Evolutionary conservation across 768 basidiomycete species (phyloP).

Genomic region (Daedaleopsis sinensis): DNA sequence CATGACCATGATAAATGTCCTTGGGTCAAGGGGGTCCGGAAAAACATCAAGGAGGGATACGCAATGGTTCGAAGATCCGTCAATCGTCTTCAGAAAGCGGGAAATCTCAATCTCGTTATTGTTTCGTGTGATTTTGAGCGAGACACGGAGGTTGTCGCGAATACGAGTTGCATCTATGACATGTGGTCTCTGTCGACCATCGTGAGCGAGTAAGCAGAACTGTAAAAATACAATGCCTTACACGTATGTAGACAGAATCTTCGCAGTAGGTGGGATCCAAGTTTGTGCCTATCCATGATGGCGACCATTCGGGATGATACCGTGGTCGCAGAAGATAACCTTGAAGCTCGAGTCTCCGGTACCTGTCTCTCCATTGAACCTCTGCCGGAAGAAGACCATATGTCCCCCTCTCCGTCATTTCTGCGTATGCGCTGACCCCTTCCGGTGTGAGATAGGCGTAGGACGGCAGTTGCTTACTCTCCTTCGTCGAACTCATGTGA

Average conservation of each 20-base stretch:
- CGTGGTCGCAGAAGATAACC: slow-evolving; percentile 27
- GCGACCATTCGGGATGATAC: slow-evolving; percentile 13
- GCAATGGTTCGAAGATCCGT: slow-evolving; percentile 25
- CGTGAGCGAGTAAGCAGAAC: background rate
- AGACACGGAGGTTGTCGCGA: slow-evolving; percentile 8
- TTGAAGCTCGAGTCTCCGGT: slow-evolving; percentile 2
- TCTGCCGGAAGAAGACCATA: slow-evolving; percentile 2
- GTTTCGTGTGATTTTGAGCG: slow-evolving; percentile 5
- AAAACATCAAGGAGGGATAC: slow-evolving; percentile 26
- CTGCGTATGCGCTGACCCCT: background rate
- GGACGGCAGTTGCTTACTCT: background rate
- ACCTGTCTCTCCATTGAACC: slow-evolving; percentile 14
- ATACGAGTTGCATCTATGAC: slow-evolving; percentile 20
- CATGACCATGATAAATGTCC: slow-evolving; percentile 24
- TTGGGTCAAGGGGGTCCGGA: slow-evolving; percentile 15
- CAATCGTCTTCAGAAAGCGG: background rate
- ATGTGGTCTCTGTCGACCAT: background rate
- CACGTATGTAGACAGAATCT: too few species aligned
- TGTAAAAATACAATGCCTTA: background rate
- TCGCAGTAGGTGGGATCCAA: slow-evolving; percentile 16
- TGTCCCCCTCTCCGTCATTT: background rate
- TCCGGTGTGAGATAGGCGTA: background rate
- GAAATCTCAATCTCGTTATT: slow-evolving; percentile 16
- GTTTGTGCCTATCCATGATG: slow-evolving; percentile 21
- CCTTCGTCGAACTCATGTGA: background rate